These are phyloP conservation scores for Ophiorrhiza pumila DNA, from an alignment of 257 asterid species.

Conservation along the genomic window DNA sequence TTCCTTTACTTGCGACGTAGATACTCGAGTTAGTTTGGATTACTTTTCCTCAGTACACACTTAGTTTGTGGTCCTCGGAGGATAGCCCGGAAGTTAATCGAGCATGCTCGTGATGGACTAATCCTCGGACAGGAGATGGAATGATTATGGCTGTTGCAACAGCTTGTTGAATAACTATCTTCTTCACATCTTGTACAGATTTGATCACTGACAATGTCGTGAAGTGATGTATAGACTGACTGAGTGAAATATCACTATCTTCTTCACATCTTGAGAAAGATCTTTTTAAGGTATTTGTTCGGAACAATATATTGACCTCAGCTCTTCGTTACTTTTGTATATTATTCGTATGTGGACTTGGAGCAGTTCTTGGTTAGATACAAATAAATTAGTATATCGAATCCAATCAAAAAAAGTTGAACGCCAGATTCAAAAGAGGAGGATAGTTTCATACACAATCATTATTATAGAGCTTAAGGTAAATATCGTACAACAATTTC, in stretches of 20 bases:
- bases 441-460: background rate
- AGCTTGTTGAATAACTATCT: slow-evolving; percentile 15
- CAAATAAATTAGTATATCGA: background rate
- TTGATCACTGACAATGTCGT: background rate
- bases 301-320: no score
- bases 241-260: background rate
- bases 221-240: background rate
- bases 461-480: background rate
- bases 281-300: no score
- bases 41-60: slow-evolving; percentile 2
- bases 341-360: no score
- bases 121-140: background rate
- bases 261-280: no score
- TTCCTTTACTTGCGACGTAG: slow-evolving; percentile 53
- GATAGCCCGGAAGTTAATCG: background rate
- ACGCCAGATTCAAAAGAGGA: background rate
- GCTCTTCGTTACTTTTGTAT: no score
- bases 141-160: slow-evolving; percentile 19
- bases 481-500: background rate
- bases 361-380: no score
- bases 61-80: background rate
- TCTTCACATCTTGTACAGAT: background rate
- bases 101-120: background rate
- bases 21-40: slow-evolving; percentile 38
- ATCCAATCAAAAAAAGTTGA: background rate